These are phyloP conservation scores for Rhizopogon sp. DNA, from an alignment of 768 basidiomycete species.

Conservation along the genomic window DNA sequence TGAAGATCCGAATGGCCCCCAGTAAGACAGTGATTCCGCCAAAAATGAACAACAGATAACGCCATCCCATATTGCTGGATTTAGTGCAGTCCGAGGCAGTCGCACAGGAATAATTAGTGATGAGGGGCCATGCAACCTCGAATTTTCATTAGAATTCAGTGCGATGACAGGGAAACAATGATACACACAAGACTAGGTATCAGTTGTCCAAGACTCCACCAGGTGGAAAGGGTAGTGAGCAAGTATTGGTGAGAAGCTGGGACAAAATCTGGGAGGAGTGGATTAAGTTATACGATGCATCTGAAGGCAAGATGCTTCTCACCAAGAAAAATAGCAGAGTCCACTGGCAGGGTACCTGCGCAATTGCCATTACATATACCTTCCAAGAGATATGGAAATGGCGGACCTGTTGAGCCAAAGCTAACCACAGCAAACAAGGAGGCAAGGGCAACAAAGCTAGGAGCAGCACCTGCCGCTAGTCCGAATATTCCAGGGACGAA, in stretches of 20 bases:
- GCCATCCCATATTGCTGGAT: constrained; percentile 58
- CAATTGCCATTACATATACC: background rate
- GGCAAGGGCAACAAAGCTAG: constrained; percentile 43
- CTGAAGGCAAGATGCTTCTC: background rate
- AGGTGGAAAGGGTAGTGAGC: constrained; percentile 51
- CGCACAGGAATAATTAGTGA: constrained; percentile 49
- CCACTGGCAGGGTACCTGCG: constrained; percentile 50
- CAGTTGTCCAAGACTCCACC: constrained; percentile 57
- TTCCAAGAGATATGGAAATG: background rate
- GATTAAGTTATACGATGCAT: background rate
- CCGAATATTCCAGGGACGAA: constrained; percentile 51
- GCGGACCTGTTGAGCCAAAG: constrained; percentile 42
- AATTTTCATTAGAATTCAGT: background rate
- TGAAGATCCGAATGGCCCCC: constrained; percentile 47
- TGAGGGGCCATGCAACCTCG: constrained; percentile 56
- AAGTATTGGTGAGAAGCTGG: constrained; percentile 54
- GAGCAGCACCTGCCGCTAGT: constrained; percentile 42
- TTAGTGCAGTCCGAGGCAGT: constrained; percentile 30
- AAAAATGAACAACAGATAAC: constrained; percentile 51
- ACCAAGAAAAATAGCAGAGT: constrained; percentile 49
- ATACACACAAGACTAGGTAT: constrained; percentile 38
- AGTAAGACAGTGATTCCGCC: constrained; percentile 48
- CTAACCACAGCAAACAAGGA: constrained; percentile 40
- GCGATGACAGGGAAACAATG: background rate
- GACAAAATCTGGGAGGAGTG: constrained; percentile 37